Evolutionary conservation across 495 filamentous ascomycete genomes (phyloP).

Genomic region (Penicillium paradoxum): DNA sequence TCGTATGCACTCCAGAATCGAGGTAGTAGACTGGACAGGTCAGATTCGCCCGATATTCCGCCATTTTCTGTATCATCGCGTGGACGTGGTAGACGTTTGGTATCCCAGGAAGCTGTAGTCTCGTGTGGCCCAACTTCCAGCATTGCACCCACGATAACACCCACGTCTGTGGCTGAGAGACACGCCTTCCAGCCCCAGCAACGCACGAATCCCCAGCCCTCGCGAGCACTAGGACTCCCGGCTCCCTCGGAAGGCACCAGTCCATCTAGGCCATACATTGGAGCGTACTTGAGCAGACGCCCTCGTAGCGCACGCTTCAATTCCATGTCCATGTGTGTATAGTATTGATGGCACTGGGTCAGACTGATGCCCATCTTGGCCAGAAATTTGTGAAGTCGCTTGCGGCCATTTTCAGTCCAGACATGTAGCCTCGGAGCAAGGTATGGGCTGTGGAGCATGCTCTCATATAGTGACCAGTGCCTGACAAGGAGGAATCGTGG

Average conservation of each 20-base stretch:
- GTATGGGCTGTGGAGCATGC: slow-evolving; percentile 96
- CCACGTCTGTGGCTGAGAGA: slow-evolving; percentile 85
- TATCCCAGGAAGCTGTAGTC: slow-evolving; percentile 33
- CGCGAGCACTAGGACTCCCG: slow-evolving; percentile 48
- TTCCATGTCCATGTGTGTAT: slow-evolving; percentile 98
- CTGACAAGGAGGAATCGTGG: slow-evolving; percentile 89
- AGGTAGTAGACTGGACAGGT: slow-evolving; percentile 38
- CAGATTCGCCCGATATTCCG: slow-evolving; percentile 24
- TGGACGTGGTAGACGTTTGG: slow-evolving; percentile 30
- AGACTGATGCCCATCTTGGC: slow-evolving; percentile 98
- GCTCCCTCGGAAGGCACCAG: slow-evolving; percentile 70
- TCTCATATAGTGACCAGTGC: slow-evolving; percentile 97
- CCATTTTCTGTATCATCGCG: slow-evolving; percentile 31
- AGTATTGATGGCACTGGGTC: slow-evolving; percentile 88
- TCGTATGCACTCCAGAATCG: slow-evolving; percentile 96
- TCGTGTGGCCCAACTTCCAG: slow-evolving; percentile 72
- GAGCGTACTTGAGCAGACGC: slow-evolving; percentile 81
- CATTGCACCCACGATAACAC: slow-evolving; percentile 81
- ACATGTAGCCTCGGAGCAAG: slow-evolving; percentile 88
- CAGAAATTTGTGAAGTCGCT: slow-evolving; percentile 89
- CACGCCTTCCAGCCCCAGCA: slow-evolving; percentile 98
- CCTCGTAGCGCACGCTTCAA: slow-evolving; percentile 83
- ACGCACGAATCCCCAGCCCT: slow-evolving; percentile 94
- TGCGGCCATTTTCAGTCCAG: slow-evolving; percentile 85
- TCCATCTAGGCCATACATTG: slow-evolving; percentile 85